phyloP scores from a whole-genome alignment of 208 protist genomes.

The Endotrypanum monterogeii region DNA sequence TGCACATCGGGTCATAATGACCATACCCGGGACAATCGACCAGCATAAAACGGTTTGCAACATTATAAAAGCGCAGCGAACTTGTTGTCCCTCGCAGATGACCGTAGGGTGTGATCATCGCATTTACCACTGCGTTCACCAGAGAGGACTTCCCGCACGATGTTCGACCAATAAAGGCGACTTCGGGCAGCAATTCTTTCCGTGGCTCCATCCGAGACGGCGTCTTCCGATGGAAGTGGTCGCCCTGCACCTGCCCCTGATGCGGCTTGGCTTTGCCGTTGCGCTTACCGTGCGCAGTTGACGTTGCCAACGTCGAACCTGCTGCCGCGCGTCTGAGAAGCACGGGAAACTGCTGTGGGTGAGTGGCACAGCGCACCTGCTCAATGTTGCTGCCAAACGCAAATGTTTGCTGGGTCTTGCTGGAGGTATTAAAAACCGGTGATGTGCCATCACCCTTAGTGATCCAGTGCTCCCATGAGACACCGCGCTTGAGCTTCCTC shows the following conservation, averaged over 20 bases:
- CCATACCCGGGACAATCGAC: conserved; percentile 91
- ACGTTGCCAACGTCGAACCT: not conserved
- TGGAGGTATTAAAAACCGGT: conserved; percentile 78
- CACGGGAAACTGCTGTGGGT: conserved; percentile 72
- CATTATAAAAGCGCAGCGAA: conserved; percentile 77
- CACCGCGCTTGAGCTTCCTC: conserved; percentile 78
- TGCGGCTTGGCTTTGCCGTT: not conserved
- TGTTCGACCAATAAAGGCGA: conserved; percentile 89
- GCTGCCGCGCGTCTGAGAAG: conserved; percentile 15
- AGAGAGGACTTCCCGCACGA: conserved; percentile 87
- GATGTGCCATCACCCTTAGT: conserved; percentile 89
- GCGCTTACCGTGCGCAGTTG: not conserved
- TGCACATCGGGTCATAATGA: conserved; percentile 75
- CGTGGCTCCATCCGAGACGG: conserved; percentile 6
- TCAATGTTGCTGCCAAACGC: conserved; percentile 77
- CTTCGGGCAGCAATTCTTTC: conserved; percentile 60
- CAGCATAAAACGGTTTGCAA: conserved; percentile 63
- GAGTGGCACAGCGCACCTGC: conserved; percentile 48
- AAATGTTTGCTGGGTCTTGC: conserved; percentile 87
- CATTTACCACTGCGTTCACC: conserved; percentile 86
- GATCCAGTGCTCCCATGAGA: conserved; percentile 92
- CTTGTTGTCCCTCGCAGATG: conserved; percentile 84
- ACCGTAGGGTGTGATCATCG: conserved; percentile 81
- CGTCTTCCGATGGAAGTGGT: not conserved
- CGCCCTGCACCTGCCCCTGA: not conserved